Evolutionary conservation across 192 early-diverging fungal species (phyloP).

Genomic region (Coemansia sp.): DNA sequence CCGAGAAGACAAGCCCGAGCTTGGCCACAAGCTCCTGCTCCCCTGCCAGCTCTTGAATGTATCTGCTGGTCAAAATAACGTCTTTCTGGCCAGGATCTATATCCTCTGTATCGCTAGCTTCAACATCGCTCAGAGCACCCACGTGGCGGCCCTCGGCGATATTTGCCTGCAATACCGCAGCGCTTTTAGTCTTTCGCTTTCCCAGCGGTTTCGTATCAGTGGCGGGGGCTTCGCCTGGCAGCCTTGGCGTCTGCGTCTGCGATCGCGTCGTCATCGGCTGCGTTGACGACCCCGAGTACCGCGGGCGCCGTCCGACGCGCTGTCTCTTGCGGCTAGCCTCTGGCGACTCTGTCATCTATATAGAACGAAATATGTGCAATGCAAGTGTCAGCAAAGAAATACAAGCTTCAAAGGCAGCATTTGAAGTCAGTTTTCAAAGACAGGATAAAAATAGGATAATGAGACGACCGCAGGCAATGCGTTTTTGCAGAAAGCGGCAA

Average conservation of each 20-base stretch:
- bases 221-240: not conserved
- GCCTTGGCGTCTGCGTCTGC: constrained; percentile 22
- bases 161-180: not conserved
- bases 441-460: too few species aligned
- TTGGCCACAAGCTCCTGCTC: constrained; percentile 34
- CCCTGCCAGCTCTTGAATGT: constrained; percentile 19
- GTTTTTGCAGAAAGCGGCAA: too few species aligned
- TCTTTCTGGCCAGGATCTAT: not conserved
- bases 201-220: not conserved
- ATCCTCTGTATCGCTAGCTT: not conserved
- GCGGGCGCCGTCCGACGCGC: constrained; percentile 29
- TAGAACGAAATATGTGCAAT: too few species aligned
- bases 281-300: constrained; percentile 13
- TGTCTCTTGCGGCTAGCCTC: constrained; percentile 44
- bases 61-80: constrained; percentile 26
- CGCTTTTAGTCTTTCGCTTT: not conserved
- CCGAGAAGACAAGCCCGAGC: constrained; percentile 38
- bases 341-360: constrained; percentile 28
- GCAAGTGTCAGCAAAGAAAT: not conserved
- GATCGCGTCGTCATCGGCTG: constrained; percentile 46
- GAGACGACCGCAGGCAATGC: too few species aligned
- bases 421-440: too few species aligned
- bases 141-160: not conserved
- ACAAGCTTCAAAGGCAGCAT: too few species aligned
- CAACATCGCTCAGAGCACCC: not conserved